These are phyloP conservation scores for Pseudoturritis turrita DNA, from an alignment of 345 rosid genomes.

Conservation along the genomic window DNA sequence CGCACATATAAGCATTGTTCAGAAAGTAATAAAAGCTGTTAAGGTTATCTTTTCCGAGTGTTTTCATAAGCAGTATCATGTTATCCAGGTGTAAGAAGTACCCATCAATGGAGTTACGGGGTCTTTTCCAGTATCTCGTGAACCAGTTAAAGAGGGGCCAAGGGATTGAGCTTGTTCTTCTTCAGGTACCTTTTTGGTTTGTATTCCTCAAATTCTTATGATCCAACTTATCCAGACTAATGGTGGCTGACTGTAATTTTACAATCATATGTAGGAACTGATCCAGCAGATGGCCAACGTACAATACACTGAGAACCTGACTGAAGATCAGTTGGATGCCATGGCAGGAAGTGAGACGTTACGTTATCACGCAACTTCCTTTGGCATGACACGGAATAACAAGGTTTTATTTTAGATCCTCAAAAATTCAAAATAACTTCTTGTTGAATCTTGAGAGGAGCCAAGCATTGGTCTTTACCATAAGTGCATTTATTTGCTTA, in stretches of 20 bases:
- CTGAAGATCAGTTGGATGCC: constrained; percentile 98
- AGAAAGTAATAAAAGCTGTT: constrained; percentile 3
- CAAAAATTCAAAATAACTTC: constrained; percentile 1
- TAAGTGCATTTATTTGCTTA: background rate
- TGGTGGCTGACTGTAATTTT: constrained; percentile 23
- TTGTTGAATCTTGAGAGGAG: background rate
- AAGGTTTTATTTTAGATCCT: constrained; percentile 52
- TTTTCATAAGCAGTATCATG: constrained; percentile 1
- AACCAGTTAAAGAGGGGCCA: constrained; percentile 93
- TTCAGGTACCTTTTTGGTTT: constrained; percentile 57
- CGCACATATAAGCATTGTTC: background rate
- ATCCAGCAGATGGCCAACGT: constrained; percentile 99
- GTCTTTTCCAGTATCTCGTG: constrained; percentile 96
- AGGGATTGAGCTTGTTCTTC: constrained; percentile 95
- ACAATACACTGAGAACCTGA: constrained; percentile 93
- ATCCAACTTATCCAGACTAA: constrained; percentile 4
- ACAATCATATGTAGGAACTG: constrained; percentile 66
- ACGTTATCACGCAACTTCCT: constrained; percentile 91
- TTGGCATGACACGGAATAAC: constrained; percentile 85
- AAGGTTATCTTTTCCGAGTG: background rate
- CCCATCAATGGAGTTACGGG: constrained; percentile 98
- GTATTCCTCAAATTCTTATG: constrained; percentile 3
- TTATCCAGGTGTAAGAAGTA: constrained; percentile 87
- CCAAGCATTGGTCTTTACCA: constrained; percentile 8
- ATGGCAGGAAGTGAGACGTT: constrained; percentile 99